These are phyloP conservation scores for Trichoderma guizhouense DNA, from an alignment of 2,329 filamentous ascomycete genomes.

Conservation along the genomic window DNA sequence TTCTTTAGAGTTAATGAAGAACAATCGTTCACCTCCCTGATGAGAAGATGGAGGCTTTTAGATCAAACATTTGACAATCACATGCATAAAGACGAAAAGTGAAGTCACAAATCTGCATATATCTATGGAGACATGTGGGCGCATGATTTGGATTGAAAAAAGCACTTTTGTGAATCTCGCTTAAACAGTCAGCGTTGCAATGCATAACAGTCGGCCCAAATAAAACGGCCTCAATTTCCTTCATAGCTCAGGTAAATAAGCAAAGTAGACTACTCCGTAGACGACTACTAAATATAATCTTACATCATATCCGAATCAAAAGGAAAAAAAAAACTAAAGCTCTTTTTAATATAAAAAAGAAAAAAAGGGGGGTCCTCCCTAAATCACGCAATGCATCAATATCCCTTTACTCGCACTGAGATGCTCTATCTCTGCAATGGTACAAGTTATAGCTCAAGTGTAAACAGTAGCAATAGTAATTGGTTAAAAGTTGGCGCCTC, in stretches of 20 bases:
- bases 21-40: not conserved
- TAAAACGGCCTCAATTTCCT: not conserved
- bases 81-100: not conserved
- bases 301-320: not conserved
- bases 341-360: not conserved
- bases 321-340: not conserved
- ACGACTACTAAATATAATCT: not conserved
- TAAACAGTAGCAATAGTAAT: not conserved
- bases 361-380: not conserved
- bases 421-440: not conserved
- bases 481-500: not conserved
- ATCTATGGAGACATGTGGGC: not conserved
- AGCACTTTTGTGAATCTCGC: not conserved
- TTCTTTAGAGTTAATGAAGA: not conserved
- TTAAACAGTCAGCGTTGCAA: not conserved
- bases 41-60: not conserved
- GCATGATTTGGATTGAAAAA: not conserved
- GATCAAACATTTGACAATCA: not conserved
- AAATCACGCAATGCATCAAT: not conserved
- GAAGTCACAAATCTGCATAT: not conserved
- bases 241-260: not conserved
- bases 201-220: not conserved
- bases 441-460: not conserved
- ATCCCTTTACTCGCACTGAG: not conserved
- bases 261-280: not conserved